Evolutionary conservation across 495 filamentous ascomycete species (phyloP).

Genomic region (Daldinia childiae): DNA sequence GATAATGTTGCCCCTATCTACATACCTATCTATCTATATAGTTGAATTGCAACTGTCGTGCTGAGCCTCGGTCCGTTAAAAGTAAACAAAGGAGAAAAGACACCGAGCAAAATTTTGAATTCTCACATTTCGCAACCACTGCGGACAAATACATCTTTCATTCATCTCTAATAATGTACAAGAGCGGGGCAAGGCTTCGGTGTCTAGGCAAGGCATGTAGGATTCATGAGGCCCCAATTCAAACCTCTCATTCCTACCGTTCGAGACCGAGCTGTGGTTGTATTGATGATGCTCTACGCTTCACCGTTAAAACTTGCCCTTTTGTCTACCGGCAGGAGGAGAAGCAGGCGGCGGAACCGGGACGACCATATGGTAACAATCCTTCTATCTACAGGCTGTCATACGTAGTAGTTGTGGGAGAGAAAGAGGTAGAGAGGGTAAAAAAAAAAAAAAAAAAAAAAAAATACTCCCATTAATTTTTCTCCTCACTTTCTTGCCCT

Average conservation of each 20-base stretch:
- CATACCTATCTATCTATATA: slow-evolving; percentile 9
- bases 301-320: slow-evolving; percentile 28
- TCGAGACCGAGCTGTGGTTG: slow-evolving; percentile 14
- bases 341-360: neutral
- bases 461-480: neutral
- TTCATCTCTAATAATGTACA: slow-evolving; percentile 9
- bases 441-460: slow-evolving; percentile 6
- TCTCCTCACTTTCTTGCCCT: slow-evolving; percentile 25
- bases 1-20: slow-evolving; percentile 25
- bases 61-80: neutral
- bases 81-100: slow-evolving; percentile 12
- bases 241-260: slow-evolving; percentile 22
- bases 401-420: slow-evolving; percentile 16
- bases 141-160: slow-evolving; percentile 8
- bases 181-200: slow-evolving; percentile 26
- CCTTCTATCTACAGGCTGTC: slow-evolving; percentile 3
- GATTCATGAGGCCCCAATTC: slow-evolving; percentile 33
- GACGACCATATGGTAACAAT: neutral
- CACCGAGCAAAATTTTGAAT: neutral
- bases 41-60: slow-evolving; percentile 11
- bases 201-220: slow-evolving; percentile 26
- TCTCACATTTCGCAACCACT: slow-evolving; percentile 10
- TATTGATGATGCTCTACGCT: slow-evolving; percentile 7
- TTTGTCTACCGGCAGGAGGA: slow-evolving; percentile 5
- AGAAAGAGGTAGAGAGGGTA: neutral